Percentiles rank a stretch among this genome's conserved stretches.
phyloP scores from a whole-genome alignment of 2,329 filamentous ascomycete species.

The Pseudocercospora crystallina region DNA sequence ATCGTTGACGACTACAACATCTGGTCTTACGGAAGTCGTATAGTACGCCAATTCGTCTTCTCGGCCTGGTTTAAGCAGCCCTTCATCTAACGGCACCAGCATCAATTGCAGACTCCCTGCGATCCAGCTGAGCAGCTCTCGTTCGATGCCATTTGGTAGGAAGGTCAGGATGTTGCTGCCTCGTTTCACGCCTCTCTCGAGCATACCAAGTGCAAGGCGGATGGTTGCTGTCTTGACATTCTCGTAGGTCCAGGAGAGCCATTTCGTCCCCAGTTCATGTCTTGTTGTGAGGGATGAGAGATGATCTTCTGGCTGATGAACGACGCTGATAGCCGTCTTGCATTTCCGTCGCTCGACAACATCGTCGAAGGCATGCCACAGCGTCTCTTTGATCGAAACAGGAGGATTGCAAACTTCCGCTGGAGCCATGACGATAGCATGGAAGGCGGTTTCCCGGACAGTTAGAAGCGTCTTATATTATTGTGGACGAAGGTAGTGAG shows the following conservation, averaged over 20 bases:
- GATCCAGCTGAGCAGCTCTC: slow-evolving; percentile 4
- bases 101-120: slow-evolving; percentile 4
- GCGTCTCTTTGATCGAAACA: not conserved
- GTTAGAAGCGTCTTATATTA: no score
- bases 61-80: not conserved
- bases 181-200: slow-evolving; percentile 4
- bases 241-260: not conserved
- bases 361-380: slow-evolving; percentile 1
- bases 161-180: slow-evolving; percentile 1
- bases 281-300: not conserved
- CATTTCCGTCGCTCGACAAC: not conserved
- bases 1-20: slow-evolving; percentile 6
- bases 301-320: not conserved
- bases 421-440: not conserved
- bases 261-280: not conserved
- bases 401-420: slow-evolving; percentile 5
- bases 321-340: not conserved
- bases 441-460: no score
- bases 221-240: slow-evolving; percentile 1
- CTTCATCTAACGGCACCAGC: slow-evolving; percentile 4
- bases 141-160: slow-evolving; percentile 7
- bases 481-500: no score
- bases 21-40: not conserved
- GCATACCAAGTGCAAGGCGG: not conserved
- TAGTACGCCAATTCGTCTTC: slow-evolving; percentile 1